Conservation (phyloP, 352 stramenopile genomes). For the Detonula confervacea region DNA sequence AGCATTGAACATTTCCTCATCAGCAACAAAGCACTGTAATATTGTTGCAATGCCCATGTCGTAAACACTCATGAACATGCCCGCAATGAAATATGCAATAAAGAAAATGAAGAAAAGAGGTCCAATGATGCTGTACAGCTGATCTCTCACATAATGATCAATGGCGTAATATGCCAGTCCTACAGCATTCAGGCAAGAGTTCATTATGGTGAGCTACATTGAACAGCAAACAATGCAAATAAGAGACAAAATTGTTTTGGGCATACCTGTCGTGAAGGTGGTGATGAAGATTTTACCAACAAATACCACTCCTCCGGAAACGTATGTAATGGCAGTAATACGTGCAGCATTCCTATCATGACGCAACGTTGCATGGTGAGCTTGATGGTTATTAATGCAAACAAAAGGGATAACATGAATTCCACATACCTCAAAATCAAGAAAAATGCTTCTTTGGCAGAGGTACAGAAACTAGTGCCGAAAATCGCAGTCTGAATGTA, state of each 20-base stretch:
- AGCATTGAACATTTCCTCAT: conserved; percentile 89
- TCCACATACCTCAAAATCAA: too few species aligned
- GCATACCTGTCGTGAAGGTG: too few species aligned
- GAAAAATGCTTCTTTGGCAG: conserved; percentile 93
- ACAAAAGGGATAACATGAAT: too few species aligned
- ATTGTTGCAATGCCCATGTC: conserved; percentile 95
- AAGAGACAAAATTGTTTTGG: too few species aligned
- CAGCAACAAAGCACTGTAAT: conserved; percentile 94
- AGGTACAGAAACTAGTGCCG: conserved; percentile 89
- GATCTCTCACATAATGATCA: conserved; percentile 64
- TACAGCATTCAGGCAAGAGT: too few species aligned
- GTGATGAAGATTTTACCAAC: conserved; percentile 90
- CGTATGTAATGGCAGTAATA: conserved; percentile 89
- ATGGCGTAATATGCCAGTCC: conserved; percentile 58
- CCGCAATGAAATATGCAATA: conserved; percentile 92
- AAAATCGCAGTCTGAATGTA: conserved; percentile 94
- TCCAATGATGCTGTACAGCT: conserved; percentile 88
- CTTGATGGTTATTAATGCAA: too few species aligned
- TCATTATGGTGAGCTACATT: too few species aligned
- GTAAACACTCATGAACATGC: conserved; percentile 94
- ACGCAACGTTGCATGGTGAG: too few species aligned
- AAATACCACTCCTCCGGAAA: conserved; percentile 90
- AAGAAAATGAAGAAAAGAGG: conserved; percentile 91
- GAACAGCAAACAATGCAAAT: too few species aligned
- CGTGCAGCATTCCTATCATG: conserved; percentile 93